phyloP scores from a whole-genome alignment of 2,329 filamentous ascomycete genomes.

The Corinectria fuckeliana region DNA sequence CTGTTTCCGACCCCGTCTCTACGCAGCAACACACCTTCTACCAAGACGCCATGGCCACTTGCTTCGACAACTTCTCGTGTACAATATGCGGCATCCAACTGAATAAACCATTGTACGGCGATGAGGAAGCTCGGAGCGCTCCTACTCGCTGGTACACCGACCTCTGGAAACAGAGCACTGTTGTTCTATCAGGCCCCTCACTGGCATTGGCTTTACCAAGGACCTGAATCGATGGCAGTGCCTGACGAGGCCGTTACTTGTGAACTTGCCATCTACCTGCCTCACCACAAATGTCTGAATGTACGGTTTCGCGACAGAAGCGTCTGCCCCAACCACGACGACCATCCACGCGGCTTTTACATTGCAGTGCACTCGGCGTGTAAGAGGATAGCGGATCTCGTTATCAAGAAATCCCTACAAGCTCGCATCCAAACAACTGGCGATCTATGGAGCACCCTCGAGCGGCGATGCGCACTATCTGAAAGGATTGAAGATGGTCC shows the following conservation, averaged over 20 bases:
- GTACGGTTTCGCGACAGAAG: no score
- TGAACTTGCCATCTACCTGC: no score
- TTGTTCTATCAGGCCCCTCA: slow-evolving; percentile 1
- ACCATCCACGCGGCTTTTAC: no score
- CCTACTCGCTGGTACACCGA: slow-evolving; percentile 2
- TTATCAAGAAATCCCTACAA: neutral
- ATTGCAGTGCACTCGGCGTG: slow-evolving; percentile 12
- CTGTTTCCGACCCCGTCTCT: no score
- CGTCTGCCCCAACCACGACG: no score
- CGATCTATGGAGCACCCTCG: slow-evolving; percentile 14
- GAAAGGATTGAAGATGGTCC: neutral
- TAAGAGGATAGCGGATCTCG: neutral
- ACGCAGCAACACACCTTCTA: neutral
- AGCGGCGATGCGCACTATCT: slow-evolving; percentile 9
- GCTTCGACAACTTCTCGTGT: slow-evolving; percentile 4
- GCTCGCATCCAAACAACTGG: neutral
- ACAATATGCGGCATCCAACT: slow-evolving; percentile 12
- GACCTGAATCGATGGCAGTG: neutral
- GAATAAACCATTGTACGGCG: neutral
- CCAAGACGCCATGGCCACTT: neutral
- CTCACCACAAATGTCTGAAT: no score
- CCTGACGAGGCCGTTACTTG: neutral
- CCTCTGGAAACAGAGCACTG: neutral
- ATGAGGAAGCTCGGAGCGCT: neutral
- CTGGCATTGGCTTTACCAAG: neutral